These are phyloP conservation scores for Juglanconis juglandina DNA, from an alignment of 2,329 filamentous ascomycete species.

Conservation along the genomic window DNA sequence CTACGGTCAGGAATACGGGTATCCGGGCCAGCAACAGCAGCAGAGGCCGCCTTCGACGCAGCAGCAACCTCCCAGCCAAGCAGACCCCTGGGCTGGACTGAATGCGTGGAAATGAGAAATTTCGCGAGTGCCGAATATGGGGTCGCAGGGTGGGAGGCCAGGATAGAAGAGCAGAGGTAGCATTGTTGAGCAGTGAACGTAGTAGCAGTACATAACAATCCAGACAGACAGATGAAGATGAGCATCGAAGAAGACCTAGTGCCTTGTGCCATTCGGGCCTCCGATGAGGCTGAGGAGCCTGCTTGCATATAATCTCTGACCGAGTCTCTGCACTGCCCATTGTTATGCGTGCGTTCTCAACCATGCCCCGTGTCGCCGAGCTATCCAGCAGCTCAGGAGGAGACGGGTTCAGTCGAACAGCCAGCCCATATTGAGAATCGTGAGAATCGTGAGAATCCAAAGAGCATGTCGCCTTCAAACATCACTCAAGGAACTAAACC, in stretches of 20 bases:
- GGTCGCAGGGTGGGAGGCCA: neutral
- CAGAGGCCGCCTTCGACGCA: constrained; percentile 31
- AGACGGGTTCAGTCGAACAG: too few species aligned
- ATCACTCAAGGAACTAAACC: too few species aligned
- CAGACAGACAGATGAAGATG: neutral
- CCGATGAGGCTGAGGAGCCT: neutral
- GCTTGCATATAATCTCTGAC: neutral
- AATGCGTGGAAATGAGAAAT: constrained; percentile 60
- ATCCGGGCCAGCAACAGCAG: constrained; percentile 52
- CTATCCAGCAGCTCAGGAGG: too few species aligned
- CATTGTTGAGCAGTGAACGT: neutral
- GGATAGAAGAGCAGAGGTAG: neutral
- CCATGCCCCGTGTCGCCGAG: too few species aligned
- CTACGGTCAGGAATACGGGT: constrained; percentile 42
- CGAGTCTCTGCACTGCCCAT: too few species aligned
- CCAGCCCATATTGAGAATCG: too few species aligned
- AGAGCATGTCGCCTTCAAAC: too few species aligned
- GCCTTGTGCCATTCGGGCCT: neutral
- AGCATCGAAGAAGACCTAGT: neutral
- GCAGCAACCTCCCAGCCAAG: constrained; percentile 27
- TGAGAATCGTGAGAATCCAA: too few species aligned
- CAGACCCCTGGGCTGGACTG: constrained; percentile 68
- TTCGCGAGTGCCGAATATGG: neutral
- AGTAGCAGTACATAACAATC: neutral
- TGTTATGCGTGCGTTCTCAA: too few species aligned